Conservation (phyloP, 768 basidiomycete genomes). For the Cystobasidium tubakii region DNA sequence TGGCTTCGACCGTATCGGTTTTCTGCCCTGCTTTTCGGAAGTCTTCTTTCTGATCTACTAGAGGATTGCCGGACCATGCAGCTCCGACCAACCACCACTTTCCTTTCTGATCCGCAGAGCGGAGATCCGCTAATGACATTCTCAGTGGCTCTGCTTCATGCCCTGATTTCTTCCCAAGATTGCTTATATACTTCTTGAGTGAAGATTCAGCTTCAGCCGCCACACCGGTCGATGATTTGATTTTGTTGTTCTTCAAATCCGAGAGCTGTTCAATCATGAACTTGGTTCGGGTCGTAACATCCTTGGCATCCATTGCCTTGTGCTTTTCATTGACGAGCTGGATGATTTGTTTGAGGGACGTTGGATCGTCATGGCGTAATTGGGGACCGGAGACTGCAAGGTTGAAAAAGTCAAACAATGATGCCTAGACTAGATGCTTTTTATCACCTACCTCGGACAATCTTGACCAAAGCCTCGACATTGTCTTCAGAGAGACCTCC, state of each 20-base stretch:
- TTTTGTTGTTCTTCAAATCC: constrained; percentile 86
- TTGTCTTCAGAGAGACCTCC: constrained; percentile 63
- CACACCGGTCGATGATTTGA: constrained; percentile 56
- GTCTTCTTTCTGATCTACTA: constrained; percentile 57
- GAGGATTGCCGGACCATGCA: constrained; percentile 87
- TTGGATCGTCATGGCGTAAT: constrained; percentile 83
- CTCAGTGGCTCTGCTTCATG: constrained; percentile 64
- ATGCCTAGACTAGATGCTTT: too few species aligned
- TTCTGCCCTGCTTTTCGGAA: constrained; percentile 42
- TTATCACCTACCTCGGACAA: constrained; percentile 66
- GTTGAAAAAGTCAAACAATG: neutral
- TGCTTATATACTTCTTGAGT: constrained; percentile 79
- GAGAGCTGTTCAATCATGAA: constrained; percentile 94
- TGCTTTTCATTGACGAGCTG: constrained; percentile 24
- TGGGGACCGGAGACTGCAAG: constrained; percentile 84
- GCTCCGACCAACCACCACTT: constrained; percentile 99
- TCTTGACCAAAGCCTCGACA: constrained; percentile 79
- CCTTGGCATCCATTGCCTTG: neutral
- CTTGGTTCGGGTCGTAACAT: constrained; percentile 74
- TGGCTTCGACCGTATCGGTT: constrained; percentile 41
- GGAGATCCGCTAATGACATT: constrained; percentile 76
- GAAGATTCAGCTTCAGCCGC: constrained; percentile 71
- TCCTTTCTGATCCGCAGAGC: constrained; percentile 72
- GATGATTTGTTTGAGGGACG: constrained; percentile 55
- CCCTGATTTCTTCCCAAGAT: constrained; percentile 64